Evolutionary conservation across 192 early-diverging fungal genomes (phyloP).

Genomic region (Coemansia umbellata): DNA sequence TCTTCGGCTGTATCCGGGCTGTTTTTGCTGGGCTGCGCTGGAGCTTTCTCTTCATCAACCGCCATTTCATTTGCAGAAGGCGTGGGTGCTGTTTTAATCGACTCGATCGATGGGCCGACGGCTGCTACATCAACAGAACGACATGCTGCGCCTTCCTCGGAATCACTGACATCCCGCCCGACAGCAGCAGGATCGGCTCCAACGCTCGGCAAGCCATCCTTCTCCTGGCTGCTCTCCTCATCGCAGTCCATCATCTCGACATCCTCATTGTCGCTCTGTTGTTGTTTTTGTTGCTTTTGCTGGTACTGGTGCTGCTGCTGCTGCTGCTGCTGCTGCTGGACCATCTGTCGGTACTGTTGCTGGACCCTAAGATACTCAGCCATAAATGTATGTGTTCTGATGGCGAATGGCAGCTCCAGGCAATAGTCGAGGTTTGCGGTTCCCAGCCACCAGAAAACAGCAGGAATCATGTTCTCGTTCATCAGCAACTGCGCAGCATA

Average conservation of each 20-base stretch:
- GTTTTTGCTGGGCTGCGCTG: background rate
- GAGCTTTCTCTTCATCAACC: background rate
- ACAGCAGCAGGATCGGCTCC: slow-evolving; percentile 3
- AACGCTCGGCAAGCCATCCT: background rate
- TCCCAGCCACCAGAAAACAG: slow-evolving; percentile 50
- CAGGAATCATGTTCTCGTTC: slow-evolving; percentile 47
- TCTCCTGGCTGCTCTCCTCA: background rate
- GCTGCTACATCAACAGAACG: background rate
- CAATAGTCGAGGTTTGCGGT: slow-evolving; percentile 28
- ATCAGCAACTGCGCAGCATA: slow-evolving; percentile 46
- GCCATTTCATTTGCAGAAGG: too few relatives aligned
- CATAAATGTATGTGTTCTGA: slow-evolving; percentile 26
- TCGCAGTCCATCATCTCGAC: background rate
- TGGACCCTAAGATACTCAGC: slow-evolving; percentile 2
- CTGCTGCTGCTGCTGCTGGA: background rate
- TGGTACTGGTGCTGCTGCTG: background rate
- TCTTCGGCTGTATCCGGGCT: too few relatives aligned
- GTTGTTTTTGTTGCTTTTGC: background rate
- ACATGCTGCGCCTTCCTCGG: background rate
- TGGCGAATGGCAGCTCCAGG: slow-evolving; percentile 6
- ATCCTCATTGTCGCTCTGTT: too few relatives aligned
- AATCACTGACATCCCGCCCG: background rate
- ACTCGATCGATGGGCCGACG: background rate
- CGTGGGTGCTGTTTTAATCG: too few relatives aligned
- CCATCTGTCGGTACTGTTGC: background rate